These are phyloP conservation scores for Malbranchea zuffiana DNA, from an alignment of 2,329 filamentous ascomycete genomes.

Conservation along the genomic window DNA sequence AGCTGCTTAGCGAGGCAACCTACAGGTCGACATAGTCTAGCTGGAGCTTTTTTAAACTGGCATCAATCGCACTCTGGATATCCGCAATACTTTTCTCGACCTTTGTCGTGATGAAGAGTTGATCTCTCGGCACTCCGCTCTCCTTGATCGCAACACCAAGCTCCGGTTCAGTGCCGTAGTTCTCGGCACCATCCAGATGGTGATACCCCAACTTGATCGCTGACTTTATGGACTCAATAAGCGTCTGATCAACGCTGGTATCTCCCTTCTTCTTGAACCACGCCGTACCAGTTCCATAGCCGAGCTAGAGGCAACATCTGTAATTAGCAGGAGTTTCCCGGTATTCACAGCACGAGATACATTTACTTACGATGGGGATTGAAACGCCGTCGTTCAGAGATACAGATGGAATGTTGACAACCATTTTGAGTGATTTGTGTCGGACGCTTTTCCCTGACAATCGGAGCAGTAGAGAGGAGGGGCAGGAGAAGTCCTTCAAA, in stretches of 20 bases:
- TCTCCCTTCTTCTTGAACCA: constrained; percentile 49
- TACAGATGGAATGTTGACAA: constrained; percentile 29
- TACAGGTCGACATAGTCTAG: constrained; percentile 53
- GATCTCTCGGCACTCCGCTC: constrained; percentile 35
- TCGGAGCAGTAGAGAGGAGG: not conserved
- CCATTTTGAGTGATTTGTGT: constrained; percentile 8
- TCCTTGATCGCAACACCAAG: constrained; percentile 40
- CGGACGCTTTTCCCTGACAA: not conserved
- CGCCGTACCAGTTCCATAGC: constrained; percentile 53
- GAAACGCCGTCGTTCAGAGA: constrained; percentile 47
- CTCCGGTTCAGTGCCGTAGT: constrained; percentile 41
- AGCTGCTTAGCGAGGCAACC: constrained; percentile 12
- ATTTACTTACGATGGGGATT: constrained; percentile 42
- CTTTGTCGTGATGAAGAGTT: constrained; percentile 48
- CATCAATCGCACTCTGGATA: constrained; percentile 45
- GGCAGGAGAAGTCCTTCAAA: no score
- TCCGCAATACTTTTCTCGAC: constrained; percentile 43
- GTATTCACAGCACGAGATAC: not conserved
- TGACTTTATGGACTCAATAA: constrained; percentile 46
- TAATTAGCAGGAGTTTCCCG: not conserved
- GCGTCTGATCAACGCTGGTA: constrained; percentile 40
- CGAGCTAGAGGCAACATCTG: constrained; percentile 34
- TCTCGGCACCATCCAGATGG: constrained; percentile 54
- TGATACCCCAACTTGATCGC: constrained; percentile 50
- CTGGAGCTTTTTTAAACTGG: constrained; percentile 49